These are phyloP conservation scores for Discostella pseudostelligera DNA, from an alignment of 108 stramenopile genomes.

Conservation along the genomic window DNA sequence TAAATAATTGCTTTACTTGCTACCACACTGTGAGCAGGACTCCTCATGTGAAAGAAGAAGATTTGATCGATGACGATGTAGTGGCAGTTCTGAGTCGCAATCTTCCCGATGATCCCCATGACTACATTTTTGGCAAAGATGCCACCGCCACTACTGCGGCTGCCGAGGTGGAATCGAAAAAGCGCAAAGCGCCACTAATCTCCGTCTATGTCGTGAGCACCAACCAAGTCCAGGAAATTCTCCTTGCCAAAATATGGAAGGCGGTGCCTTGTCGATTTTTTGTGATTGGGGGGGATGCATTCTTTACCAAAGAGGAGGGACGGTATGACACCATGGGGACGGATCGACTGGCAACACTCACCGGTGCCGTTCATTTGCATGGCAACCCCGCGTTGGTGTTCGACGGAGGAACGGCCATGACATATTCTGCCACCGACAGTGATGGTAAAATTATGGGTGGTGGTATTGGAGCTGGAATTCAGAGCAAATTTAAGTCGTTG, in stretches of 20 bases:
- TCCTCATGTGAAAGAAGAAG: slow-evolving; percentile 26
- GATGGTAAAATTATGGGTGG: slow-evolving; percentile 71
- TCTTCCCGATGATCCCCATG: slow-evolving; percentile 38
- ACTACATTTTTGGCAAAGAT: slow-evolving; percentile 34
- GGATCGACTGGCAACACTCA: slow-evolving; percentile 59
- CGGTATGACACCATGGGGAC: slow-evolving; percentile 69
- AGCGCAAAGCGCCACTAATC: slow-evolving; percentile 19
- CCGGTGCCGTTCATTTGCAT: slow-evolving; percentile 47
- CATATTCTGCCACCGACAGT: slow-evolving; percentile 61
- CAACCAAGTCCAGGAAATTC: slow-evolving; percentile 43
- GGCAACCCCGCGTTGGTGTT: slow-evolving; percentile 61
- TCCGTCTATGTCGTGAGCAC: slow-evolving; percentile 63
- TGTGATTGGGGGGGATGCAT: slow-evolving; percentile 54
- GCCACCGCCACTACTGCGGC: slow-evolving; percentile 24
- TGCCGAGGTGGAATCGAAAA: slow-evolving; percentile 11
- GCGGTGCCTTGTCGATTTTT: slow-evolving; percentile 54
- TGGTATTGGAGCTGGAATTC: slow-evolving; percentile 66
- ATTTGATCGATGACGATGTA: slow-evolving; percentile 6
- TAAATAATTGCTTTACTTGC: too few species aligned
- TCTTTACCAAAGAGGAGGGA: slow-evolving; percentile 62
- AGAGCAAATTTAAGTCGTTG: slow-evolving; percentile 47
- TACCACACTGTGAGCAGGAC: too few species aligned
- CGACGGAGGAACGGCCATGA: slow-evolving; percentile 74
- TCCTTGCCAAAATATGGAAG: slow-evolving; percentile 37
- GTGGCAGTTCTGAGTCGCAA: slow-evolving; percentile 22